A percentile compares a stretch with the other conserved stretches of the same genome.
phyloP scores from a whole-genome alignment of 1,139 yeast genomes.

The Wickerhamomyces sp. region DNA sequence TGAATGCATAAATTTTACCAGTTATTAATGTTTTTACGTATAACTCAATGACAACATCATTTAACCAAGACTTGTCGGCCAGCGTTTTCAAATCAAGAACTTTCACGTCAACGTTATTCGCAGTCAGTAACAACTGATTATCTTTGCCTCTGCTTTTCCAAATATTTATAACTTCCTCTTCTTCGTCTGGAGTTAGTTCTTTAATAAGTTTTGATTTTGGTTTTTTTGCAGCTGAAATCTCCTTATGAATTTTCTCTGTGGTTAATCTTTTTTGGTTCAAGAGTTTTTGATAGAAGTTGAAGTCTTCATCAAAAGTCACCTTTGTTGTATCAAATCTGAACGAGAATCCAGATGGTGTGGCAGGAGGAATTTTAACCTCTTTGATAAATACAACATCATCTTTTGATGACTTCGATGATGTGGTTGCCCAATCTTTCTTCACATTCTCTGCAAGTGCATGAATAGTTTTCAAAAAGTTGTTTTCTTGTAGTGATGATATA shows the following conservation, averaged over 20 bases:
- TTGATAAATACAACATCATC: conserved; percentile 30
- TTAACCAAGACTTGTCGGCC: conserved; percentile 73
- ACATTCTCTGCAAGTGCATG: conserved; percentile 1
- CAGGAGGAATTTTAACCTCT: conserved; percentile 25
- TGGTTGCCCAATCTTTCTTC: conserved; percentile 1
- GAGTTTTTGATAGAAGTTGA: conserved; percentile 36
- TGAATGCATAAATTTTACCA: conserved; percentile 57
- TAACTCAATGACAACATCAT: conserved; percentile 85
- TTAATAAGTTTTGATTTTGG: conserved; percentile 22
- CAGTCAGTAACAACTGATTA: conserved; percentile 33
- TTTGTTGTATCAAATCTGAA: conserved; percentile 21
- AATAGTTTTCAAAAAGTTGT: neutral
- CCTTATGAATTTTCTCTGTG: conserved; percentile 32
- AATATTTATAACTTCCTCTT: conserved; percentile 32
- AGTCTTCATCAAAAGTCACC: conserved; percentile 30
- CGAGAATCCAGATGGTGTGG: conserved; percentile 22
- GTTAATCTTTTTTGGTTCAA: conserved; percentile 36
- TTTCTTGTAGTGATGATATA: neutral
- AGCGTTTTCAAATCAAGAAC: conserved; percentile 69
- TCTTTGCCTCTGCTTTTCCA: conserved; percentile 31
- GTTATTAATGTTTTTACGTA: conserved; percentile 56
- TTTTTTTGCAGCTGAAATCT: conserved; percentile 26
- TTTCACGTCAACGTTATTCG: conserved; percentile 54
- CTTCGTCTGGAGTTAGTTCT: conserved; percentile 28
- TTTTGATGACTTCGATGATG: conserved; percentile 3